phyloP scores from a whole-genome alignment of 2,329 filamentous ascomycete genomes.

The Thermochaetoides dissita region DNA sequence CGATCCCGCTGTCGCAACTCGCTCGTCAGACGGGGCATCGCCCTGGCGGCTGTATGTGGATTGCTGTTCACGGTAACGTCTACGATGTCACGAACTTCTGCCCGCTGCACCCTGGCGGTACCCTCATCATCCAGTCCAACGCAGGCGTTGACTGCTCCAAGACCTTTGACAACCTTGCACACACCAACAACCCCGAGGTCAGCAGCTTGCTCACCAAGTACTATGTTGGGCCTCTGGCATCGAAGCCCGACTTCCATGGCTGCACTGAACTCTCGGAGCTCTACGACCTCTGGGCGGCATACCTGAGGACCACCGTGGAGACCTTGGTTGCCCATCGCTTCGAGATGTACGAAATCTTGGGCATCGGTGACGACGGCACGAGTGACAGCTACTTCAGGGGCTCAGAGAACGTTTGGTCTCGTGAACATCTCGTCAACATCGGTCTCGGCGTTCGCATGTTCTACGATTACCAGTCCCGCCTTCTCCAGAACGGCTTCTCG shows the following conservation, averaged over 20 bases:
- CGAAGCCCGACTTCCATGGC: slow-evolving; percentile 34
- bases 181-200: slow-evolving; percentile 41
- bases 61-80: slow-evolving; percentile 36
- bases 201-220: slow-evolving; percentile 39
- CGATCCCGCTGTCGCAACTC: slow-evolving; percentile 35
- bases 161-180: slow-evolving; percentile 39
- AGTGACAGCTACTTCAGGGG: slow-evolving; percentile 20
- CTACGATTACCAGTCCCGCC: slow-evolving; percentile 37
- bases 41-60: slow-evolving; percentile 32
- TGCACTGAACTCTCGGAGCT: slow-evolving; percentile 29
- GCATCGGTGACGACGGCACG: slow-evolving; percentile 20
- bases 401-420: slow-evolving; percentile 31
- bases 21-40: slow-evolving; percentile 37
- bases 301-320: slow-evolving; percentile 34
- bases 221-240: slow-evolving; percentile 36
- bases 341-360: slow-evolving; percentile 37
- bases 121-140: slow-evolving; percentile 38
- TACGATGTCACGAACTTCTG: slow-evolving; percentile 41
- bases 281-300: slow-evolving; percentile 36
- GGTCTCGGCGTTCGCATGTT: slow-evolving; percentile 34
- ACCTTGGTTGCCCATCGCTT: slow-evolving; percentile 39
- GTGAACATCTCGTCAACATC: slow-evolving; percentile 32
- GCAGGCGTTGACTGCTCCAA: slow-evolving; percentile 39
- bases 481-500: slow-evolving; percentile 36
- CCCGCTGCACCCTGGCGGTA: slow-evolving; percentile 39